Percentiles rank a stretch among this genome's conserved stretches.
These are phyloP conservation scores for Neospora caninum DNA, from an alignment of 169 alveolate genomes.

Conservation along the genomic window DNA sequence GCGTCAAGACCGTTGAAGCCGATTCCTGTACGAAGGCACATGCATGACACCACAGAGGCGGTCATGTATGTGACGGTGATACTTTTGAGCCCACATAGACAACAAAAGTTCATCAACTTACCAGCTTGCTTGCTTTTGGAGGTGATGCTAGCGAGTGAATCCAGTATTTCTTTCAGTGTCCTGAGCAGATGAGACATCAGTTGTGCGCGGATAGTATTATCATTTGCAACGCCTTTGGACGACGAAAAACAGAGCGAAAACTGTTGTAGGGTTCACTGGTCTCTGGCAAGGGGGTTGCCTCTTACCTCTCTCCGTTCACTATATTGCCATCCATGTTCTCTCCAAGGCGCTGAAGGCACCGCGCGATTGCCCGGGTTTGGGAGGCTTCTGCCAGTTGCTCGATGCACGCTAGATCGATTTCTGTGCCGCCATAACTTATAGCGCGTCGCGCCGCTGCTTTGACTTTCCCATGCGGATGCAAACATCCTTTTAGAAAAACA, in stretches of 20 bases:
- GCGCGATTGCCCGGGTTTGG: constrained; percentile 68
- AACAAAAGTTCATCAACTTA: not conserved
- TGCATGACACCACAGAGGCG: not conserved
- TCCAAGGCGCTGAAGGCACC: constrained; percentile 52
- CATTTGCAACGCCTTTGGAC: too few species aligned
- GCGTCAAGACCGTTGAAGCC: constrained; percentile 27
- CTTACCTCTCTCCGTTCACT: constrained; percentile 20
- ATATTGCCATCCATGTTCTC: constrained; percentile 14
- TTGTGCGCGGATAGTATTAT: too few species aligned
- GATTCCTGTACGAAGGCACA: not conserved
- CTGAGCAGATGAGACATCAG: not conserved
- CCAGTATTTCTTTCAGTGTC: constrained; percentile 15
- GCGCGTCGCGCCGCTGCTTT: constrained; percentile 55
- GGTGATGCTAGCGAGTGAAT: not conserved
- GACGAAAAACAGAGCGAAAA: too few species aligned
- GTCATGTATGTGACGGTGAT: not conserved
- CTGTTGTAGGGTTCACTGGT: too few species aligned
- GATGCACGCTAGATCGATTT: constrained; percentile 70
- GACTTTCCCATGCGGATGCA: constrained; percentile 65
- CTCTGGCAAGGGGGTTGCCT: too few species aligned
- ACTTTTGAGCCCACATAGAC: not conserved
- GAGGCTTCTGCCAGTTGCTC: constrained; percentile 74
- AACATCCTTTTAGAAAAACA: not conserved
- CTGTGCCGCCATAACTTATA: constrained; percentile 58
- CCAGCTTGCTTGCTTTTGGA: not conserved